Evolutionary conservation across 2,329 filamentous ascomycete genomes (phyloP).

Genomic region (Ascochyta fabae): DNA sequence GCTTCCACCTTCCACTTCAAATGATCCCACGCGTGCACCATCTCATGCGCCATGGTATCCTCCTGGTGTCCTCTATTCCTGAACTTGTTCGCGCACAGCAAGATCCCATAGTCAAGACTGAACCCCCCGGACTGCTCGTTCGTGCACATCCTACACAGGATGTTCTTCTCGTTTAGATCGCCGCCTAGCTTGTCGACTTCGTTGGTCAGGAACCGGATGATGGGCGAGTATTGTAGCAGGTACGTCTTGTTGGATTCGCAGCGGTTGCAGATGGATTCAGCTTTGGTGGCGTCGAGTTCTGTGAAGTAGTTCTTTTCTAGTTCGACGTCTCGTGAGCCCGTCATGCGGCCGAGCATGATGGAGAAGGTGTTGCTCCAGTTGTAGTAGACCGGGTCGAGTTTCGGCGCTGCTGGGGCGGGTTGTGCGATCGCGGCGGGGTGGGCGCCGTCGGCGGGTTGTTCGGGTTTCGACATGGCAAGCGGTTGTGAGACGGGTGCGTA

Average conservation of each 20-base stretch:
- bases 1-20: slow-evolving; percentile 90
- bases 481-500: not conserved
- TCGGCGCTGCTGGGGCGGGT: slow-evolving; percentile 24
- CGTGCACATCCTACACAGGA: slow-evolving; percentile 82
- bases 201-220: slow-evolving; percentile 84
- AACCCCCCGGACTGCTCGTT: slow-evolving; percentile 81
- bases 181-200: slow-evolving; percentile 83
- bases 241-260: slow-evolving; percentile 86
- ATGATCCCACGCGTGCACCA: slow-evolving; percentile 97
- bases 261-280: slow-evolving; percentile 76
- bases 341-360: slow-evolving; percentile 71
- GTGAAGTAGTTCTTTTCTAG: slow-evolving; percentile 70
- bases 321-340: slow-evolving; percentile 32
- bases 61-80: slow-evolving; percentile 81
- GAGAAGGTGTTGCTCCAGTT: slow-evolving; percentile 86
- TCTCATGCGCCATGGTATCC: slow-evolving; percentile 94
- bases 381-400: slow-evolving; percentile 52
- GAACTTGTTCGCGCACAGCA: slow-evolving; percentile 92
- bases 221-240: slow-evolving; percentile 81
- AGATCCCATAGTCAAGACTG: slow-evolving; percentile 82
- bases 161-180: slow-evolving; percentile 73
- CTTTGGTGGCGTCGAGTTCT: slow-evolving; percentile 75
- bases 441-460: slow-evolving; percentile 37
- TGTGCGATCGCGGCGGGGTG: slow-evolving; percentile 29
- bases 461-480: slow-evolving; percentile 34